Percentiles rank a stretch among this genome's conserved stretches.
phyloP scores from a whole-genome alignment of 208 protist genomes.

The Trypanosoma cruzi region DNA sequence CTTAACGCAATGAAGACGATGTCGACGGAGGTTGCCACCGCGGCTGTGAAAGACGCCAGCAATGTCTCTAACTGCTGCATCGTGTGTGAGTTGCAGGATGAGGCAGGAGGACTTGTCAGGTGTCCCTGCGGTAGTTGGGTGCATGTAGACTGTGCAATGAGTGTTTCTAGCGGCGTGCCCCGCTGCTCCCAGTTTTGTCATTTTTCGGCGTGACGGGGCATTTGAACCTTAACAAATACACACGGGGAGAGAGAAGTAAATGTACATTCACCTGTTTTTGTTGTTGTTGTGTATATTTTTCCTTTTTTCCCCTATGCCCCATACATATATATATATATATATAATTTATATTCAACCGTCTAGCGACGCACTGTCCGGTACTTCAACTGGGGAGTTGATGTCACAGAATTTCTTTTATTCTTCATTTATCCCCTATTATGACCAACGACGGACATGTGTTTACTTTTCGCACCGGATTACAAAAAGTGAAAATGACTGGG shows the following conservation, averaged over 20 bases:
- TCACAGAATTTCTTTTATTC: too few relatives aligned
- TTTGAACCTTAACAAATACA: neutral
- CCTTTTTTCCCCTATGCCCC: neutral
- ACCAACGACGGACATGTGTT: too few relatives aligned
- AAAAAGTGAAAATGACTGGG: too few relatives aligned
- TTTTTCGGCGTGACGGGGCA: neutral
- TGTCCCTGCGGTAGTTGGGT: slow-evolving; percentile 17
- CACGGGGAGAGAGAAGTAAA: neutral
- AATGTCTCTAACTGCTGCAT: slow-evolving; percentile 1
- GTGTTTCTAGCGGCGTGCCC: neutral
- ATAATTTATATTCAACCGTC: too few relatives aligned
- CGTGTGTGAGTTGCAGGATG: slow-evolving; percentile 23
- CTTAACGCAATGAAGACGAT: neutral
- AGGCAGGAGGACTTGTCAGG: neutral
- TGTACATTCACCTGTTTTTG: slow-evolving; percentile 2
- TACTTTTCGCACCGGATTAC: too few relatives aligned
- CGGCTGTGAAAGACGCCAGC: neutral
- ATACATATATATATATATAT: too few relatives aligned
- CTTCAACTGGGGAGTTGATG: too few relatives aligned
- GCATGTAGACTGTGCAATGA: slow-evolving; percentile 11
- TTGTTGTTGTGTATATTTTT: neutral
- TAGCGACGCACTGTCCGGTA: too few relatives aligned
- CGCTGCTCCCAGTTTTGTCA: slow-evolving; percentile 18
- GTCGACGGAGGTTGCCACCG: neutral
- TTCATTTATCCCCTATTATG: too few relatives aligned